phyloP scores from a whole-genome alignment of 768 basidiomycete genomes.

The Tylopilus felleus region DNA sequence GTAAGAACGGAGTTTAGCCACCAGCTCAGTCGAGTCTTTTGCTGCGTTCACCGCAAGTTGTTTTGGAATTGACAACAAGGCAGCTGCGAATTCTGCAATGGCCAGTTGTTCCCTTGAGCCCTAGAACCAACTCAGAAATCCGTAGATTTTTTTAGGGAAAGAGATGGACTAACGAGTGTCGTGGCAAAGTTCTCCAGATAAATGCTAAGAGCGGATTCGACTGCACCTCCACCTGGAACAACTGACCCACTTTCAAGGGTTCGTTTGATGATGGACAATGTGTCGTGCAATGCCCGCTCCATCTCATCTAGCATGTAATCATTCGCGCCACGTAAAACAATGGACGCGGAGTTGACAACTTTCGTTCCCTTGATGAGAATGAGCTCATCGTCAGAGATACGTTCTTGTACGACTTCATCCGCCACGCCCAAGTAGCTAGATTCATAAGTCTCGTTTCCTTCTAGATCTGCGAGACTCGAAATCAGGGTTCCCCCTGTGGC shows the following conservation, averaged over 20 bases:
- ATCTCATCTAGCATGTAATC: constrained; percentile 99
- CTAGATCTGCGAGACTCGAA: constrained; percentile 90
- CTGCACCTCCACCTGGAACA: constrained; percentile 96
- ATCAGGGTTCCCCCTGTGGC: constrained; percentile 94
- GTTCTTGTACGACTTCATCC: constrained; percentile 95
- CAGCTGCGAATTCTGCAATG: constrained; percentile 96
- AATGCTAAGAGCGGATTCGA: constrained; percentile 94
- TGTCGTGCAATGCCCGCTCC: constrained; percentile 95
- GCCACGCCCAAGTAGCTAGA: constrained; percentile 85
- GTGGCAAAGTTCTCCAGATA: constrained; percentile 99
- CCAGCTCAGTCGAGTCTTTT: constrained; percentile 96
- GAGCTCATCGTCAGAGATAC: constrained; percentile 97
- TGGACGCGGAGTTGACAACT: constrained; percentile 88
- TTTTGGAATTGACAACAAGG: constrained; percentile 93
- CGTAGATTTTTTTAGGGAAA: no score
- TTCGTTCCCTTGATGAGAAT: constrained; percentile 98
- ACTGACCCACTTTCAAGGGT: constrained; percentile 95
- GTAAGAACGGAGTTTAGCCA: constrained; percentile 94
- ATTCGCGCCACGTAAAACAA: constrained; percentile 94
- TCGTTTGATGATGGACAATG: constrained; percentile 91
- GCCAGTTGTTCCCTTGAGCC: constrained; percentile 98
- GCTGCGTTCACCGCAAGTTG: constrained; percentile 97
- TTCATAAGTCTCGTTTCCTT: constrained; percentile 98
- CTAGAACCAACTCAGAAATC: constrained; percentile 39
- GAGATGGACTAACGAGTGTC: constrained; percentile 66